Base-by-base conservation (phyloP, 768 basidiomycete species). In the Pleurotus djamor region DNA sequence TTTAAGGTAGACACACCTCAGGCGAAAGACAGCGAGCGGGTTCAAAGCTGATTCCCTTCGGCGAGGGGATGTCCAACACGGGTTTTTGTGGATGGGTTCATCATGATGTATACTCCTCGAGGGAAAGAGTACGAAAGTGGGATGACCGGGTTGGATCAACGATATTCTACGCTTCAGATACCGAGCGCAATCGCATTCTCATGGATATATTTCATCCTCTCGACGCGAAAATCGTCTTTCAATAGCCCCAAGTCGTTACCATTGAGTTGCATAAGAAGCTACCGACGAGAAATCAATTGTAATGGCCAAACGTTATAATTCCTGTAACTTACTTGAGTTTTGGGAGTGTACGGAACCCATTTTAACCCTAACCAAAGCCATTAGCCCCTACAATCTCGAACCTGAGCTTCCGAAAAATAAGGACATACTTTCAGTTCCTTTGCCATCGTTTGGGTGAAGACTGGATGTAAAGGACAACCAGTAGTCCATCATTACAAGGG, bases 391-490 rank as follows among this genome's bases (percentile, higher is more conserved):
- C 2, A 32, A 6, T 1, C 12, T n/a, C 3, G 17, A 47, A 48
- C 5, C 21, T 28, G 21, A 28, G 21, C 21, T 28, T 28, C 21
- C 21, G 21, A 28, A 28, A 28, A 28, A 28, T 28, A 45, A 47
- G 58, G 5, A 67, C 63, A 8, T 66, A 78, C 76, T 73, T 1
- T 59, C 48, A 34, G 64, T 54, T 12, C 78, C 78, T 14, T 64
- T 68, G 2, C 75, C 74, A 57, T 80, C 78, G 50, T 79, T 79
- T 13, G 79, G 78, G 28, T 75, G 70, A 16, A 79, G 64, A 34
- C 73, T 74, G 2, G 72, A 75, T 0, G 76, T 75, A 54, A 81
- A 81, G 0, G 79, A 79, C 21, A 28, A 28, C 21, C 21, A 28
- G 21, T 14, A 81, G 64, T 79, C 79, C 16, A 71, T 71, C 76